Evolutionary conservation across 768 basidiomycete genomes (phyloP).

Genomic region (Tephrocybe sp.): DNA sequence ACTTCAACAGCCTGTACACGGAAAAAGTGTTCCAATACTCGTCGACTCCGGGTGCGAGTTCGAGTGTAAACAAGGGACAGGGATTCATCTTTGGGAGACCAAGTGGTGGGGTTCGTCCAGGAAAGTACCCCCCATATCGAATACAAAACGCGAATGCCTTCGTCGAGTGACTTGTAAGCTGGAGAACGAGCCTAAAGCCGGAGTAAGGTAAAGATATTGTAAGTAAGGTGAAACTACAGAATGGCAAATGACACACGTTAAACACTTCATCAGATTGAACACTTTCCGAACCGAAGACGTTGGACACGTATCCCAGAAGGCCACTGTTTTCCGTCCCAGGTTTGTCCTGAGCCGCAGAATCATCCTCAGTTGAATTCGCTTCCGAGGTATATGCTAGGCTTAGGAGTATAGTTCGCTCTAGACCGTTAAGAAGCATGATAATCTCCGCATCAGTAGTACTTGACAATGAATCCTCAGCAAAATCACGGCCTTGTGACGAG

Average conservation of each 20-base stretch:
- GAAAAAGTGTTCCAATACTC: conserved; percentile 85
- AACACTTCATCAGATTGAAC: conserved; percentile 52
- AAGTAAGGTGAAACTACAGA: not conserved
- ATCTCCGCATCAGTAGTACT: conserved; percentile 77
- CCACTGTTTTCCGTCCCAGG: conserved; percentile 54
- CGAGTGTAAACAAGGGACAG: conserved; percentile 64
- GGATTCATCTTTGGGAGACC: conserved; percentile 64
- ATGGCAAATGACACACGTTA: conserved; percentile 39
- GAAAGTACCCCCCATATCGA: conserved; percentile 64
- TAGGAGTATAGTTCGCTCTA: conserved; percentile 80
- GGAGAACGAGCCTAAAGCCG: conserved; percentile 60
- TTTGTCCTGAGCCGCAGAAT: conserved; percentile 50
- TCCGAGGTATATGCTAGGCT: conserved; percentile 62
- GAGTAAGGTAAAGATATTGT: conserved; percentile 3
- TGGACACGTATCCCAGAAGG: conserved; percentile 86
- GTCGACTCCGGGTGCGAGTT: conserved; percentile 65
- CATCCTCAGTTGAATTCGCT: conserved; percentile 50
- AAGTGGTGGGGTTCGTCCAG: conserved; percentile 44
- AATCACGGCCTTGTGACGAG: conserved; percentile 32
- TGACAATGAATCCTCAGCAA: conserved; percentile 40
- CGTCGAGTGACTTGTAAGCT: conserved; percentile 74
- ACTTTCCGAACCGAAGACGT: conserved; percentile 82
- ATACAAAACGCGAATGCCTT: conserved; percentile 77
- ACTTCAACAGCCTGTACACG: conserved; percentile 78
- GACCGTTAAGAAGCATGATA: conserved; percentile 76